Evolutionary conservation across 1,284 basidiomycete species (phyloP), one percentile per base, ranked within the genome.

Genomic region (Schizophyllum commune): DNA sequence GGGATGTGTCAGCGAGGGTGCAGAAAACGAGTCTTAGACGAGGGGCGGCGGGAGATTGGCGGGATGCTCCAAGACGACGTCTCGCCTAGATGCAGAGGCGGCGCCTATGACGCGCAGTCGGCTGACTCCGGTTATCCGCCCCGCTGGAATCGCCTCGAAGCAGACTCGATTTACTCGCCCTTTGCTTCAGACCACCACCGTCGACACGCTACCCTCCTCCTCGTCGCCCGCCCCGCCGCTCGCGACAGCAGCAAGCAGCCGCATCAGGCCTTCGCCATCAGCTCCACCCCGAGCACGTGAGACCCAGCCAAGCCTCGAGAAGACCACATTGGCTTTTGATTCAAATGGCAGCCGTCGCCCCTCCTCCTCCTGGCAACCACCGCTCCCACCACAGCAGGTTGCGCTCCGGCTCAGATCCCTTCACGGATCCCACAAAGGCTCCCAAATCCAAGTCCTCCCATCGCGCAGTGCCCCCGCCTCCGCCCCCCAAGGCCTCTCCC

Each of bases 401-500:
- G 65, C 77, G 82, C 70, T 79, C 82, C 47, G 70, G 81, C 60
- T 81, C 82, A 60, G 82, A 88, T 73, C 86, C 86, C 57, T 88
- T 88, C 73, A 74, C 74, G 58, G 75, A 77, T 66, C 72, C 73
- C 20, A 61, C 64, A 34, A 60, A 55, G 53, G n/a, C n/a, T n/a
- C 47, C 59, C n/a, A 32, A 58, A 62, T 52, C 57, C 27, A 64
- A 34, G 58, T 67, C 11, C 52, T 65, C n/a, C 57, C 61, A 27
- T 57, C 64, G 9, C 47, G 59, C 9, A 63, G 62, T 54, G 6
- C 71, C 72, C 2, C 77, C 81, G 68, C 64, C 67, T 58, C 70
- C 77, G 55, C n/a, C 69, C 74, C 52, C 79, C 75, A 57, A 77
- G 73, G 62, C 65, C 71, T 58, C 63, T 71, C 75, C 66, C 72